Evolutionary conservation across 1,284 basidiomycete species (phyloP), one percentile per base, ranked within the genome.

Genomic region (Irpex sp.): DNA sequence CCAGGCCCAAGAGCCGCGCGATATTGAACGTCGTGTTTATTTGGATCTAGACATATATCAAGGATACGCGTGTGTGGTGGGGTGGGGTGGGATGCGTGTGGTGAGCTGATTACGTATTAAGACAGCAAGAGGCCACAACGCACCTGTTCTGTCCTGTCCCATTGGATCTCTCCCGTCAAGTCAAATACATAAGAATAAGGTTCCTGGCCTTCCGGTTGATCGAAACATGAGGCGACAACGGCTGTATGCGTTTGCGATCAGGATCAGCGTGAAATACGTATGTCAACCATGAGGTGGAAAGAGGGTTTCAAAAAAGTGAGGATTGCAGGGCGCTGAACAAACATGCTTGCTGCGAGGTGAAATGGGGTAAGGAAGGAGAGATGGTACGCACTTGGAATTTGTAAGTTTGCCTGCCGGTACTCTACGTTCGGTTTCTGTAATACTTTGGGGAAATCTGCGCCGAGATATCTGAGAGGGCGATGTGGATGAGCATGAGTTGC

Each of bases 381-480:
- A 26, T 26, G 21, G 21, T 26, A 77, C 88, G 65, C 68, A 92
- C 91, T 72, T 44, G 86, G 77, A 61, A 91, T 82, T 21, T 87
- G 89, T 57, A 96, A 78, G 73, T 96, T 96, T 40, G 85, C 85
- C 74, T 96, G 94, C 59, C 84, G 85, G 73, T 96, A 96, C 72
- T 93, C 88, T n/a, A 93, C 85, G 63, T 83, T 77, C 4, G 85
- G 80, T 62, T 86, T 89, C 68, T 79, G 76, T 6, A 96, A 80
- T 26, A 93, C 78, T 57, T 86, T 79, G 49, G 86, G 84, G 71
- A 96, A 95, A 64, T 88, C 85, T 34, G 85, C 78, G 38, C 94
- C 93, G 66, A 95, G 81, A 76, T 95, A 95, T 40, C 92, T 94
- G 69, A 48, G 57, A 62, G 15, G 55, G n/a, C 17, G 48, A n/a